A percentile compares a stretch with the other conserved stretches of the same genome.
Evolutionary conservation across 1,139 yeast genomes (phyloP).

Genomic region (Diutina mesorugosa): DNA sequence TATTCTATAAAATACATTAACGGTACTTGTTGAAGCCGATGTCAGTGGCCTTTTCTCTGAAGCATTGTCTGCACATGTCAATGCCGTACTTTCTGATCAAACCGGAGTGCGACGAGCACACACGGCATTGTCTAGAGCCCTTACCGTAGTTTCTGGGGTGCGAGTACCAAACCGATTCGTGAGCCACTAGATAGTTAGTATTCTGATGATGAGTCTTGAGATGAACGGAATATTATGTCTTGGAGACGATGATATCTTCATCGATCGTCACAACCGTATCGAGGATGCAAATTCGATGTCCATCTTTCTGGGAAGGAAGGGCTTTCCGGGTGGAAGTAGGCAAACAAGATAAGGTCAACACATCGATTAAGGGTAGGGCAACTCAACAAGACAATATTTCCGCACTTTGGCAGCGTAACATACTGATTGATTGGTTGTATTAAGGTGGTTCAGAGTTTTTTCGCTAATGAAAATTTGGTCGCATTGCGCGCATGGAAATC

Average conservation of each 20-base stretch:
- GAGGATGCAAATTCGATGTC: not conserved
- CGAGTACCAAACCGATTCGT: constrained; percentile 99
- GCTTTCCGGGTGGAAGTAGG: not conserved
- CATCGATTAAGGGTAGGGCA: not conserved
- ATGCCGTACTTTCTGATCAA: constrained; percentile 99
- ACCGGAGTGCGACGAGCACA: constrained; percentile 98
- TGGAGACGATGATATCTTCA: not conserved
- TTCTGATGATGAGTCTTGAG: too few species aligned
- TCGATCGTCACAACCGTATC: not conserved
- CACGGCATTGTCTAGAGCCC: constrained; percentile 99
- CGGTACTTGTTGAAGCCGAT: constrained; percentile 99
- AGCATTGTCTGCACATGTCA: constrained; percentile 99
- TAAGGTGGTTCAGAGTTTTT: not conserved
- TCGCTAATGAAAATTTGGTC: not conserved
- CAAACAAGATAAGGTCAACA: not conserved
- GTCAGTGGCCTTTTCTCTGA: constrained; percentile 99
- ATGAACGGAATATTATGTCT: not conserved
- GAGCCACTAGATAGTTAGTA: constrained; percentile 49
- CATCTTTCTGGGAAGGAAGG: not conserved
- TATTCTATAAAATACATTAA: constrained; percentile 26
- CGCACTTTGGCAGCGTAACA: not conserved
- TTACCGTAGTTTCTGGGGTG: constrained; percentile 99
- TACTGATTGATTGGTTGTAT: constrained; percentile 1
- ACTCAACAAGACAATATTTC: not conserved
- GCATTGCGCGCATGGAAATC: not conserved